Base-by-base conservation (phyloP, 1,284 basidiomycete species). In the Ustilago hordei region DNA sequence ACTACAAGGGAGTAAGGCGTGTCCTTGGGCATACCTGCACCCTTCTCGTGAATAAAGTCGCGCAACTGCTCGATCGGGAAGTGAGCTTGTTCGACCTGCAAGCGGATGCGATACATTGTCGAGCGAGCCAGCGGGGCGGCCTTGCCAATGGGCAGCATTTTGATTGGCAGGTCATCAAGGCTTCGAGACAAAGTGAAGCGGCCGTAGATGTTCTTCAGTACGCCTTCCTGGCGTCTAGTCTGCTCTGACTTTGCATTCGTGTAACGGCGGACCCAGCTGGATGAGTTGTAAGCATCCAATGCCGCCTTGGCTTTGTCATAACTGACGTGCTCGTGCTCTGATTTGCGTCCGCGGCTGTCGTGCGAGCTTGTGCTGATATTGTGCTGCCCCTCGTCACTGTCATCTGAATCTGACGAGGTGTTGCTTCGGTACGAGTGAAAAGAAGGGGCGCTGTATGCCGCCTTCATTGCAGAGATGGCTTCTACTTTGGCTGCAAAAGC, bases 401-500 rank as follows among this genome's bases (percentile, higher is more conserved):
- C 12, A 4, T 47, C 34, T 5, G 62, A 54, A 9, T 28, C 34
- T 13, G 57, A 58, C 15, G 67, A 69, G 3, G n/a, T 35, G 13
- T 53, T 34, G 43, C 58, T 56, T 17, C 48, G 32, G 13, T 47
- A 43, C 4, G 75, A 54, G 36, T 64, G 58, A 38, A 81, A 78
- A 7, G 80, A 75, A 0, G 71, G 71, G 39, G 87, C 81, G 13
- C 86, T 88, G 39, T 89, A 88, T 9, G 47, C 17, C 39, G 76
- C 69, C 43, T 87, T 84, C 2, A 68, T 71, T 5, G 83, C 78
- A 4, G 77, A 64, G 59, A 81, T 47, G 9, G 57, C 60, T 28
- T 89, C 89, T 6, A 91, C 91, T 85, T 95, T 97, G 5, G 91
- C 91, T 15, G 89, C 87, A 83, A 98, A 98, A 3, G 92, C 93